Percentiles rank a stretch among this genome's conserved stretches.
Conservation (phyloP, 345 rosid species). For the Psidium guajava region DNA sequence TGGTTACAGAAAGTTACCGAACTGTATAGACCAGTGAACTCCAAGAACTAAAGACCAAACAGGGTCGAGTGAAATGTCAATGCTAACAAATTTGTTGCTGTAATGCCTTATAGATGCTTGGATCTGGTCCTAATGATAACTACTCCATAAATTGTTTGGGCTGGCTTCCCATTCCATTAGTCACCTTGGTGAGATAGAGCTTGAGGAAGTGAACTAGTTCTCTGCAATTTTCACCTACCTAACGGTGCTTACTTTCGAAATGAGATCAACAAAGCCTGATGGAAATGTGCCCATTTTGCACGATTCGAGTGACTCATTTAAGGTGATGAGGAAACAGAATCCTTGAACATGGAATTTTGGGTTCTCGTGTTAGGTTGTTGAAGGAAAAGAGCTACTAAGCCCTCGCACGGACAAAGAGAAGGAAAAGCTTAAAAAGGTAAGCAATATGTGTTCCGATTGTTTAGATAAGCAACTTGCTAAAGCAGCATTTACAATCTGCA, state of each 20-base stretch:
- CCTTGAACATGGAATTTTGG: neutral
- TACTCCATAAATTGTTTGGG: neutral
- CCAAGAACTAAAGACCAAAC: neutral
- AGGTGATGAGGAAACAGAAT: neutral
- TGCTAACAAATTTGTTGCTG: neutral
- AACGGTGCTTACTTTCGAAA: neutral
- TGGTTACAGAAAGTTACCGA: neutral
- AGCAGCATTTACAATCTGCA: neutral
- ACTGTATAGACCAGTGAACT: neutral
- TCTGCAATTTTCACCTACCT: neutral
- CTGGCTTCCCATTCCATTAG: neutral
- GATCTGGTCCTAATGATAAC: neutral
- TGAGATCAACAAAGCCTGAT: neutral
- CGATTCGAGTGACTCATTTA: neutral
- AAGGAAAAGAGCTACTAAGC: slow-evolving; percentile 71
- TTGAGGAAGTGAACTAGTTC: neutral
- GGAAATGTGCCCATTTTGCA: neutral
- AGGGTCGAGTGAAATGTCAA: neutral
- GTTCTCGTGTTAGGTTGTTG: slow-evolving; percentile 32
- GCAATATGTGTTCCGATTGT: neutral
- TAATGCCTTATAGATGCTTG: neutral
- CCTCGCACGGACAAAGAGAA: slow-evolving; percentile 76
- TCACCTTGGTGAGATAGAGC: neutral
- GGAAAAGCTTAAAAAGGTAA: slow-evolving; percentile 66
- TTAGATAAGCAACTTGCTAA: neutral